Conservation (phyloP, 176 grass and related monocot species). For the Carex parvula region DNA sequence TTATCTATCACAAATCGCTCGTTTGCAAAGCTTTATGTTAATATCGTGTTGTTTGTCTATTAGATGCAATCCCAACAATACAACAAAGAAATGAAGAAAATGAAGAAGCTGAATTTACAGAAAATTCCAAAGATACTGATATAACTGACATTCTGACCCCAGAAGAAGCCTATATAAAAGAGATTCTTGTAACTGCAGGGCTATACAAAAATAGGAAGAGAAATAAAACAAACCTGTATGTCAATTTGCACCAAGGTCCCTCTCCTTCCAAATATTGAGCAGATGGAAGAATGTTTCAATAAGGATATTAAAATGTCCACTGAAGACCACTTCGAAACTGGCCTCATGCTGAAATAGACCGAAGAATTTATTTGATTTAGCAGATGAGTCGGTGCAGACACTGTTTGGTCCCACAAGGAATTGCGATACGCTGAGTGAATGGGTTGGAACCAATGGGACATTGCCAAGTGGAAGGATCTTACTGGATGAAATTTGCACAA, state of each 20-base stretch:
- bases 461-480: constrained; percentile 30
- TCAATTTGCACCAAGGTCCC: constrained; percentile 25
- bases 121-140: constrained; percentile 17
- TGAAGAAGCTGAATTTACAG: constrained; percentile 26
- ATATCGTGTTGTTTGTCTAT: constrained; percentile 26
- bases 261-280: constrained; percentile 35
- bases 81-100: constrained; percentile 19
- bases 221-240: constrained; percentile 5
- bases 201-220: constrained; percentile 38
- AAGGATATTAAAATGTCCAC: constrained; percentile 8
- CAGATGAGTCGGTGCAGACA: constrained; percentile 51
- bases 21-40: background rate
- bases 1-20: background rate
- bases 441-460: constrained; percentile 27
- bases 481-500: constrained; percentile 49
- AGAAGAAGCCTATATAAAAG: constrained; percentile 42
- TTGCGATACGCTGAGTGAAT: constrained; percentile 28
- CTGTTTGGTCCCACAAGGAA: constrained; percentile 18
- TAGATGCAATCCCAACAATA: constrained; percentile 30
- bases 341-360: constrained; percentile 21
- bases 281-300: constrained; percentile 58
- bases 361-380: constrained; percentile 66
- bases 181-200: constrained; percentile 49
- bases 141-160: constrained; percentile 28
- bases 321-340: constrained; percentile 12